Conservation (phyloP, 2,329 filamentous ascomycete genomes). For the Davidsoniella eucalypti region DNA sequence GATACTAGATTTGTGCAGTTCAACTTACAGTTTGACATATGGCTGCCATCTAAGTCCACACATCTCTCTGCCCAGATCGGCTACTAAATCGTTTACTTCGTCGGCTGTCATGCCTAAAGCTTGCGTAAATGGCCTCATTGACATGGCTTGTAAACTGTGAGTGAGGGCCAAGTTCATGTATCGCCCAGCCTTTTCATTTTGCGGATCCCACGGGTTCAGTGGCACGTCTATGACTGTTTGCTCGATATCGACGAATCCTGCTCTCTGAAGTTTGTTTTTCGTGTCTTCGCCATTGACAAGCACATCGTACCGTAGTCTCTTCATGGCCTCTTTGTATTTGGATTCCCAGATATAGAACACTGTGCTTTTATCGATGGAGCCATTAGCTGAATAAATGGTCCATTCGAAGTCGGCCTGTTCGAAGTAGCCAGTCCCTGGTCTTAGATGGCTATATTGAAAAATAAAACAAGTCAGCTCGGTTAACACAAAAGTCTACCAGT, state of each 20-base stretch:
- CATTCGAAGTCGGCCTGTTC: conserved; percentile 88
- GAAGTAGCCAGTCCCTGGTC: conserved; percentile 56
- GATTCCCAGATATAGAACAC: conserved; percentile 52
- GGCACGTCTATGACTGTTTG: conserved; percentile 54
- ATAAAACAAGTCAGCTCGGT: neutral
- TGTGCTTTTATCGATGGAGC: conserved; percentile 39
- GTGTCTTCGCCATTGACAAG: conserved; percentile 28
- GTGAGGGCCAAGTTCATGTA: conserved; percentile 74
- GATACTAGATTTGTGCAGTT: neutral
- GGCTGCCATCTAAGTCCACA: conserved; percentile 50
- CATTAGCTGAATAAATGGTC: conserved; percentile 54
- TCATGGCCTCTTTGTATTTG: conserved; percentile 51
- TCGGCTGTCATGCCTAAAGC: conserved; percentile 30
- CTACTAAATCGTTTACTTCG: conserved; percentile 45
- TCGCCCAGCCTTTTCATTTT: conserved; percentile 49
- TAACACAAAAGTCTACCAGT: neutral
- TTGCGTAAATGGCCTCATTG: conserved; percentile 53
- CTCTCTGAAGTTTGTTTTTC: conserved; percentile 37
- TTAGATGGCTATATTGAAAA: conserved; percentile 45
- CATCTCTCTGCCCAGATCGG: conserved; percentile 50
- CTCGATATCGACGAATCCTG: conserved; percentile 67
- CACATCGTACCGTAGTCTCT: conserved; percentile 46
- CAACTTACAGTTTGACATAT: conserved; percentile 61
- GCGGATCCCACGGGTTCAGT: conserved; percentile 55
- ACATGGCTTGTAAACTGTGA: conserved; percentile 56